Evolutionary conservation across 305 asterid species (phyloP).

Genomic region (Fraxinus sp.): DNA sequence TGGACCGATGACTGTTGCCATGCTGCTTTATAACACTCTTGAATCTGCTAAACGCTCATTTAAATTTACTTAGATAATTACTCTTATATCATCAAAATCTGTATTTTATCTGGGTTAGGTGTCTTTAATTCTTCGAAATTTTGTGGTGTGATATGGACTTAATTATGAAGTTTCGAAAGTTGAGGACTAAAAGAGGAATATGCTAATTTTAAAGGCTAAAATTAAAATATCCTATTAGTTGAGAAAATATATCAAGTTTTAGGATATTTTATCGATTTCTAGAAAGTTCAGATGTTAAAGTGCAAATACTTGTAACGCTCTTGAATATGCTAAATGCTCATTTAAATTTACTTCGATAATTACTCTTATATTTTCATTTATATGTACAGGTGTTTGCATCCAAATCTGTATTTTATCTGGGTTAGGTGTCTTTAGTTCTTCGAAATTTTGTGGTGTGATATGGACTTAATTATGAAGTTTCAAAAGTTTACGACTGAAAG

Average conservation of each 20-base stretch:
- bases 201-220: not conserved
- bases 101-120: not conserved
- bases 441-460: not conserved
- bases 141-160: not conserved
- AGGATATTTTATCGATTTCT: not conserved
- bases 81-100: not conserved
- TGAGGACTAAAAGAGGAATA: not conserved
- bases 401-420: not conserved
- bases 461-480: not conserved
- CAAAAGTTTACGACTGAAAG: not conserved
- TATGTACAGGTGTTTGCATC: not conserved
- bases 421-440: not conserved
- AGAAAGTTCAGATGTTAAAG: not conserved
- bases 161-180: not conserved
- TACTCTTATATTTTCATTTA: not conserved
- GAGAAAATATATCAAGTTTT: not conserved
- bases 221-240: not conserved
- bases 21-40: slow-evolving; percentile 85
- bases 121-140: not conserved
- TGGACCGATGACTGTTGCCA: slow-evolving; percentile 96
- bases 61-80: slow-evolving; percentile 24
- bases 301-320: slow-evolving; percentile 46
- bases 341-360: slow-evolving; percentile 28
- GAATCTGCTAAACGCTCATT: slow-evolving; percentile 65
- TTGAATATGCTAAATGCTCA: slow-evolving; percentile 66